These are phyloP conservation scores for Umbelopsis sp. DNA, from an alignment of 192 early-diverging fungal species.

Conservation along the genomic window DNA sequence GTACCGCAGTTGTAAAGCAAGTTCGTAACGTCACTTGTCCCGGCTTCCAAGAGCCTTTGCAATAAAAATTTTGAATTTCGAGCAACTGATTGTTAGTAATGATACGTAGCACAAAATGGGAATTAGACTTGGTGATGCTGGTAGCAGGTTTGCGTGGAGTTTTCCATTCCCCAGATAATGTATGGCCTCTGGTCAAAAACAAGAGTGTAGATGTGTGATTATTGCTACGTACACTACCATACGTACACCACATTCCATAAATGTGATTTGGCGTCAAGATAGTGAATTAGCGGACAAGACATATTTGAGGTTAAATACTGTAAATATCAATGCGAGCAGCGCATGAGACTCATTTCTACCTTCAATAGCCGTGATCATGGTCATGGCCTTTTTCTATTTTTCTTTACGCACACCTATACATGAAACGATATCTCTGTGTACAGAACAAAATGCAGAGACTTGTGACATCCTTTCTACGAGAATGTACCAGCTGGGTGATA, in stretches of 20 bases:
- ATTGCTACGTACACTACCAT: background rate
- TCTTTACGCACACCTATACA: too few relatives aligned
- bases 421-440: too few relatives aligned
- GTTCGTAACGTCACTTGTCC: slow-evolving; percentile 62
- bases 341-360: too few relatives aligned
- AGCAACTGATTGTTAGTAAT: slow-evolving; percentile 71
- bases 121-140: slow-evolving; percentile 74
- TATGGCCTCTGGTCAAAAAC: slow-evolving; percentile 6
- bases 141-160: slow-evolving; percentile 51
- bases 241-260: background rate
- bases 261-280: background rate
- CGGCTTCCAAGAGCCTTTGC: too few relatives aligned
- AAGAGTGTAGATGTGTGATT: slow-evolving; percentile 26
- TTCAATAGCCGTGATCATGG: too few relatives aligned
- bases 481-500: too few relatives aligned
- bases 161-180: slow-evolving; percentile 9
- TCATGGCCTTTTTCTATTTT: too few relatives aligned
- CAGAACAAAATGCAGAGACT: too few relatives aligned
- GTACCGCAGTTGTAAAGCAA: slow-evolving; percentile 76
- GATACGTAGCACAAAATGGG: slow-evolving; percentile 70
- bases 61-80: slow-evolving; percentile 57
- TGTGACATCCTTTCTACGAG: too few relatives aligned
- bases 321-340: too few relatives aligned
- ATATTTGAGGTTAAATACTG: too few relatives aligned
- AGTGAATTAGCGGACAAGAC: background rate